Percentiles rank a stretch among this genome's conserved stretches.
Conservation (phyloP, 2,329 filamentous ascomycete species). For the Pestalotiopsis sp. region DNA sequence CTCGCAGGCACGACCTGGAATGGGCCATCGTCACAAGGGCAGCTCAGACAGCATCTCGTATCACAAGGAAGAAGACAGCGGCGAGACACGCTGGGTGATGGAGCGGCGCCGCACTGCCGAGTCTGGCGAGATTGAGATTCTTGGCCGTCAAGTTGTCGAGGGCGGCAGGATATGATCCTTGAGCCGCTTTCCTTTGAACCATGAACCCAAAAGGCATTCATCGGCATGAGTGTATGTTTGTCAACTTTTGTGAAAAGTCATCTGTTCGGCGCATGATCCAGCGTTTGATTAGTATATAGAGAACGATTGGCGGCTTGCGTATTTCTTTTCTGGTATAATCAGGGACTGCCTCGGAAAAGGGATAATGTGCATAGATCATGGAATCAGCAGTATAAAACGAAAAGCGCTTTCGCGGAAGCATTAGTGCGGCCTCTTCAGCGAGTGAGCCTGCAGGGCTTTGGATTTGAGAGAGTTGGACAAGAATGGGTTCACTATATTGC, state of each 20-base stretch:
- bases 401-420: too few species aligned
- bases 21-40: slow-evolving; percentile 42
- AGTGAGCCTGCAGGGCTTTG: neutral
- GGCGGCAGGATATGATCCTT: slow-evolving; percentile 44
- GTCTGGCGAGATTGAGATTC: slow-evolving; percentile 65
- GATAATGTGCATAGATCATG: neutral
- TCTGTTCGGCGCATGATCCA: neutral
- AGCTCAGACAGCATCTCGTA: slow-evolving; percentile 74
- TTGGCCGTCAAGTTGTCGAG: slow-evolving; percentile 66
- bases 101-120: slow-evolving; percentile 69
- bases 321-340: neutral
- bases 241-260: neutral
- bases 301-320: neutral
- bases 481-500: neutral
- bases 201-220: neutral
- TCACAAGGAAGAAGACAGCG: slow-evolving; percentile 61
- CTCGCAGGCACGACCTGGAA: slow-evolving; percentile 31
- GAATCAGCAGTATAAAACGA: too few species aligned
- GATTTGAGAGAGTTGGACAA: neutral
- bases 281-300: neutral
- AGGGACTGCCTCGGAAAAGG: neutral
- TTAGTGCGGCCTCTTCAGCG: neutral
- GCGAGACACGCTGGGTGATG: slow-evolving; percentile 68
- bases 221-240: neutral
- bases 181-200: neutral